Conservation (phyloP, 768 basidiomycete genomes). For the Cyathus striatus region DNA sequence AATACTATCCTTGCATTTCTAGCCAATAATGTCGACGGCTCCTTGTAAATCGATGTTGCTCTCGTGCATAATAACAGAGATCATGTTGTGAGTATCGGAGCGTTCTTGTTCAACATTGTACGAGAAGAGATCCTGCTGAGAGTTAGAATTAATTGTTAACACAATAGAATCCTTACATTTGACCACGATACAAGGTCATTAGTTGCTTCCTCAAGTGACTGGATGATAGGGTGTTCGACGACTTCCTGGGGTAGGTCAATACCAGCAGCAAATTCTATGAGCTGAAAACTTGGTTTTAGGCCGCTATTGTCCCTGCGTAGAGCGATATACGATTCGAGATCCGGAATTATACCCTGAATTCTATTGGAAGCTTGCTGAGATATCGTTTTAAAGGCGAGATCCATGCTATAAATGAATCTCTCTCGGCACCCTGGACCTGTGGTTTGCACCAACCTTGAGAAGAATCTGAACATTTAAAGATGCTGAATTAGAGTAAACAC, state of each 20-base stretch:
- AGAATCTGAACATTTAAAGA: conserved; percentile 5
- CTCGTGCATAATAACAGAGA: conserved; percentile 57
- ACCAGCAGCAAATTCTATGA: too few species aligned
- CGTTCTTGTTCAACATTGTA: too few species aligned
- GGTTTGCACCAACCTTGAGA: conserved; percentile 2
- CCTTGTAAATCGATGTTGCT: conserved; percentile 51
- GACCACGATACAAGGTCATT: conserved; percentile 75
- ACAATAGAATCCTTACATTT: conserved; percentile 47
- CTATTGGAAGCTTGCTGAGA: conserved; percentile 56
- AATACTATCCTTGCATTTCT: conserved; percentile 53
- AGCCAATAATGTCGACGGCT: conserved; percentile 60
- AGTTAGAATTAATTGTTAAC: conserved; percentile 24
- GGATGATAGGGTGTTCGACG: too few species aligned
- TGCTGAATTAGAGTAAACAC: background rate
- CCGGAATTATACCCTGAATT: conserved; percentile 42
- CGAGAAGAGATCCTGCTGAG: too few species aligned
- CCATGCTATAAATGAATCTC: conserved; percentile 61
- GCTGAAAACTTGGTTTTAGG: too few species aligned
- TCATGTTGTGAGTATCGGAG: too few species aligned
- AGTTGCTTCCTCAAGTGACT: too few species aligned
- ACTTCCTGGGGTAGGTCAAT: too few species aligned
- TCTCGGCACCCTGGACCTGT: conserved; percentile 9
- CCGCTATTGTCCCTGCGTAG: too few species aligned
- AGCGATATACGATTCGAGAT: conserved; percentile 64
- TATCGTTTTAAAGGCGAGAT: conserved; percentile 62